Percentiles rank a stretch among this genome's conserved stretches.
Evolutionary conservation across 2,329 filamentous ascomycete genomes (phyloP).

Genomic region (Cladophialophora immunda): DNA sequence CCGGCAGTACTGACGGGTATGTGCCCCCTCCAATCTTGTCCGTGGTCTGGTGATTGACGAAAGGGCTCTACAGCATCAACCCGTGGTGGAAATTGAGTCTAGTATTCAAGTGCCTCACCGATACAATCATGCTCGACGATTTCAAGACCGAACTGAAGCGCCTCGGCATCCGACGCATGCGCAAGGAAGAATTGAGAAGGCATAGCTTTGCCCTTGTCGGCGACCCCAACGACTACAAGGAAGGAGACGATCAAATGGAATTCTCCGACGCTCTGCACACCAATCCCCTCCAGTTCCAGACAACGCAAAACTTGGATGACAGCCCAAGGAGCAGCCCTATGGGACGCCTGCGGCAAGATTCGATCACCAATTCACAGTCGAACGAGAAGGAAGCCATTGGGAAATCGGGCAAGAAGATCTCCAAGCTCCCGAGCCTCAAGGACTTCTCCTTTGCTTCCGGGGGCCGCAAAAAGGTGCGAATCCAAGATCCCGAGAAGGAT

Average conservation of each 20-base stretch:
- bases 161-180: slow-evolving; percentile 38
- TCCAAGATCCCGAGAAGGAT: slow-evolving; percentile 12
- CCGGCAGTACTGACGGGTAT: slow-evolving; percentile 40
- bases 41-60: slow-evolving; percentile 5
- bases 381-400: slow-evolving; percentile 25
- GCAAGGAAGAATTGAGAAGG: slow-evolving; percentile 37
- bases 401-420: slow-evolving; percentile 31
- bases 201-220: slow-evolving; percentile 37
- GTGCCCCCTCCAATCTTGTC: not conserved
- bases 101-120: slow-evolving; percentile 73
- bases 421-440: slow-evolving; percentile 32
- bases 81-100: slow-evolving; percentile 70
- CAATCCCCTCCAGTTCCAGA: slow-evolving; percentile 27
- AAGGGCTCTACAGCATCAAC: slow-evolving; percentile 54
- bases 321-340: slow-evolving; percentile 19
- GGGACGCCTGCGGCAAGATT: slow-evolving; percentile 34
- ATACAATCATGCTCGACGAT: slow-evolving; percentile 72
- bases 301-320: slow-evolving; percentile 18
- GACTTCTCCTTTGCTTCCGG: slow-evolving; percentile 21
- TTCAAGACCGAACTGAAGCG: slow-evolving; percentile 65
- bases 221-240: slow-evolving; percentile 30
- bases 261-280: slow-evolving; percentile 35
- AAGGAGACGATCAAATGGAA: slow-evolving; percentile 33
- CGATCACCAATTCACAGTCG: slow-evolving; percentile 18
- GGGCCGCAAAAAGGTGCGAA: slow-evolving; percentile 22